Evolutionary conservation across 78 protist genomes (phyloP), one percentile per base, ranked within the genome.

Genomic region (Dictyostelium firmibasis): DNA sequence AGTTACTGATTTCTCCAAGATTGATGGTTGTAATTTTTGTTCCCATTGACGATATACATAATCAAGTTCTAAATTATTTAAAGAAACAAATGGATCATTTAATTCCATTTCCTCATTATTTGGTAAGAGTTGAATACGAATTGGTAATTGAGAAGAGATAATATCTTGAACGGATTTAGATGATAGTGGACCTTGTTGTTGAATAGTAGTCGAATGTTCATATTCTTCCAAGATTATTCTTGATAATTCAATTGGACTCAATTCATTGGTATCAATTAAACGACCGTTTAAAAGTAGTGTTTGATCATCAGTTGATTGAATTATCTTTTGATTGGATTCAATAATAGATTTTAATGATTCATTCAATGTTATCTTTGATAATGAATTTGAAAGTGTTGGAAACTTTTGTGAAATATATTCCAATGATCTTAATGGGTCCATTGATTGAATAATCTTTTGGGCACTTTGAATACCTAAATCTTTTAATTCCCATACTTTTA

Each of bases 381-480:
- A 57, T 47, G 82, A 70, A 29, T 10, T 6, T 8, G 87, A 38
- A 47, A 87, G 72, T 25, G 94, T 74, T 44, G 96, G 96, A 74
- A 94, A 78, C 38, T 85, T 77, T 67, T 91, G 92, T 0, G 87
- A 33, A 25, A 94, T 85, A 18, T 50, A 81, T 25, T n/a, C 76
- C 77, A 94, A 29, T 10, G 86, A 83, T 67, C 83, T 67, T 33
- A 94, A 41, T 53, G 93, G 93, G 29, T 94, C 93, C 16, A 36
- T 25, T 16, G 93, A 81, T 16, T 35, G 38, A 44, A 81, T 57
- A 29, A 94, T 76, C 76, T 78, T 79, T 74, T 94, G 93, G 20
- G 96, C 86, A 16, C 94, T 44, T 79, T 94, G 91, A 38, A 94
- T 29, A 35, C 96, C 96, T 23, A 94, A 50, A 69, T 94, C 93